phyloP scores from a whole-genome alignment of 495 filamentous ascomycete genomes.

The Neurospora cerealis region DNA sequence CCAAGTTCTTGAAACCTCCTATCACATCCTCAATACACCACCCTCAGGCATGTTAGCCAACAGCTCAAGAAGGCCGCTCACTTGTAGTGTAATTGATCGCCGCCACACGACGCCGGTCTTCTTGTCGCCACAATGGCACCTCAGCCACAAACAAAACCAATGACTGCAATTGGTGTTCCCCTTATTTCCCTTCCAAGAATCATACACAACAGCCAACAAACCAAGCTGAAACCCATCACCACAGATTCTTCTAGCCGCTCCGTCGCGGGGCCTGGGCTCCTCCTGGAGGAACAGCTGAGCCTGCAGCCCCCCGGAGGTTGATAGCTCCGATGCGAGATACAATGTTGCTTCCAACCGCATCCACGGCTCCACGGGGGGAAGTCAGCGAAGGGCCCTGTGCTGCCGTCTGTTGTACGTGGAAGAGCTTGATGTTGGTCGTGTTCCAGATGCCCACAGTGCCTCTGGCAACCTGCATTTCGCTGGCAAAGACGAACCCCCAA shows the following conservation, averaged over 20 bases:
- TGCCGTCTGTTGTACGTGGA: slow-evolving; percentile 78
- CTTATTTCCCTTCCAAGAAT: neutral
- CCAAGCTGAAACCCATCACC: neutral
- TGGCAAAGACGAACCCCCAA: slow-evolving; percentile 91
- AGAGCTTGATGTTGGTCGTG: slow-evolving; percentile 75
- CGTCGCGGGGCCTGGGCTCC: neutral
- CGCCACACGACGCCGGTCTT: neutral
- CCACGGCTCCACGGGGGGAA: slow-evolving; percentile 82
- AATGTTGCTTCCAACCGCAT: slow-evolving; percentile 88
- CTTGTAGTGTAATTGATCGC: neutral
- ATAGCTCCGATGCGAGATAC: slow-evolving; percentile 80
- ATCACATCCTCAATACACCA: neutral
- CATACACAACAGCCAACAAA: neutral
- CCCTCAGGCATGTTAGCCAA: neutral
- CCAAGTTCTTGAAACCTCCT: neutral
- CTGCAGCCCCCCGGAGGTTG: slow-evolving; percentile 36
- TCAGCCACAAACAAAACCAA: neutral
- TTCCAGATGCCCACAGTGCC: slow-evolving; percentile 97
- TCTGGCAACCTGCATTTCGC: slow-evolving; percentile 77
- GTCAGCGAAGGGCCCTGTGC: slow-evolving; percentile 71
- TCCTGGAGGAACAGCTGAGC: neutral
- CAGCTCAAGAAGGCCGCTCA: neutral
- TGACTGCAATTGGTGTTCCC: neutral
- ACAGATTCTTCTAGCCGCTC: neutral
- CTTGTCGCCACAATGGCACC: neutral